These are phyloP conservation scores for Yarrowia hollandica DNA, from an alignment of 805 yeast genomes.

Conservation along the genomic window DNA sequence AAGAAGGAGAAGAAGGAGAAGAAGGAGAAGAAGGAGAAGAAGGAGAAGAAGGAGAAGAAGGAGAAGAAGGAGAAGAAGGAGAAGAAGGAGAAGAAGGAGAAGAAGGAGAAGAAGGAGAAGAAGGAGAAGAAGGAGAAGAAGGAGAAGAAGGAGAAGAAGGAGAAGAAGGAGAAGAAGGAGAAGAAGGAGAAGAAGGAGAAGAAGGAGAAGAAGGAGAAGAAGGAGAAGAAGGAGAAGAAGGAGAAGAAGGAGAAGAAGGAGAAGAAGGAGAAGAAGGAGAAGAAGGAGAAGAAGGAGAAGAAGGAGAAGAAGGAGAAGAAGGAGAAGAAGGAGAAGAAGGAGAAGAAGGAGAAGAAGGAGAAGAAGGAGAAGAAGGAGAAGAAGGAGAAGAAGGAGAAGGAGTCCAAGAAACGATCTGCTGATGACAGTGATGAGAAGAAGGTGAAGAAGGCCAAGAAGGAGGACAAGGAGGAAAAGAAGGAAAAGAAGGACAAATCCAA, in stretches of 20 bases:
- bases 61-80: constrained; percentile 18
- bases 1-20: constrained; percentile 3
- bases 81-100: constrained; percentile 9
- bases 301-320: constrained; percentile 25
- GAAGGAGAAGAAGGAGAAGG: neutral
- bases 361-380: neutral
- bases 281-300: constrained; percentile 25
- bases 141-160: constrained; percentile 30
- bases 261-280: neutral
- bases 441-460: constrained; percentile 11
- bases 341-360: neutral
- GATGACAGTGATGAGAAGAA: neutral
- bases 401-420: neutral
- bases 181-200: constrained; percentile 29
- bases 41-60: neutral
- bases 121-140: constrained; percentile 28
- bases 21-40: constrained; percentile 14
- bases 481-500: constrained; percentile 15
- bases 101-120: constrained; percentile 25
- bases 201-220: constrained; percentile 25
- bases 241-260: neutral
- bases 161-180: constrained; percentile 26
- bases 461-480: neutral
- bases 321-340: constrained; percentile 1
- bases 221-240: constrained; percentile 24